Evolutionary conservation across 192 early-diverging fungal genomes (phyloP).

Genomic region (Radiomyces spectabilis): DNA sequence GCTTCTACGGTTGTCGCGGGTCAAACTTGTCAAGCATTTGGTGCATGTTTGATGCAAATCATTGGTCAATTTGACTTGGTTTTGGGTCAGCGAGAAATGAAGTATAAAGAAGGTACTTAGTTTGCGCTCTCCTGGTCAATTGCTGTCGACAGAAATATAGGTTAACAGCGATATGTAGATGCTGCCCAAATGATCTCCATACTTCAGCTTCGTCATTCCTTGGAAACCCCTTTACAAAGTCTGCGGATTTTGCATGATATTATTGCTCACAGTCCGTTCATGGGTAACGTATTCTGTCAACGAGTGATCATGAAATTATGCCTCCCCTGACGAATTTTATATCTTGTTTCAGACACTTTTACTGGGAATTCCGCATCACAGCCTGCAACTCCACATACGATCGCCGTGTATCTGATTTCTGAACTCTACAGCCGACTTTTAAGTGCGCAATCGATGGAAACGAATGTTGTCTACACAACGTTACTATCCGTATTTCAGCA

Average conservation of each 20-base stretch:
- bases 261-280: not conserved
- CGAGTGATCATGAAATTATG: too few relatives aligned
- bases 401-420: conserved; percentile 1
- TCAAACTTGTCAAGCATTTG: conserved; percentile 33
- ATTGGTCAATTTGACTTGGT: conserved; percentile 15
- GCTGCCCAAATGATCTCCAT: conserved; percentile 15
- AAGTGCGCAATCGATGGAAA: not conserved
- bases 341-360: too few relatives aligned
- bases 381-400: not conserved
- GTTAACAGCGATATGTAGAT: not conserved
- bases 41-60: conserved; percentile 7
- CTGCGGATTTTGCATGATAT: conserved; percentile 2
- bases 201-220: conserved; percentile 1
- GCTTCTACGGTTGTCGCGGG: conserved; percentile 12
- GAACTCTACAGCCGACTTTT: conserved; percentile 1
- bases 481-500: conserved; percentile 1
- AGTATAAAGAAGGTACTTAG: conserved; percentile 3
- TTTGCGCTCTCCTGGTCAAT: not conserved
- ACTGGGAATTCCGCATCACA: too few relatives aligned
- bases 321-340: too few relatives aligned
- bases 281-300: not conserved
- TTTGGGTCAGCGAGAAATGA: conserved; percentile 16
- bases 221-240: not conserved
- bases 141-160: not conserved
- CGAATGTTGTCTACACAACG: not conserved